Base-by-base conservation (phyloP, 2,329 filamentous ascomycete species). In the Sporothrix brasiliensis region DNA sequence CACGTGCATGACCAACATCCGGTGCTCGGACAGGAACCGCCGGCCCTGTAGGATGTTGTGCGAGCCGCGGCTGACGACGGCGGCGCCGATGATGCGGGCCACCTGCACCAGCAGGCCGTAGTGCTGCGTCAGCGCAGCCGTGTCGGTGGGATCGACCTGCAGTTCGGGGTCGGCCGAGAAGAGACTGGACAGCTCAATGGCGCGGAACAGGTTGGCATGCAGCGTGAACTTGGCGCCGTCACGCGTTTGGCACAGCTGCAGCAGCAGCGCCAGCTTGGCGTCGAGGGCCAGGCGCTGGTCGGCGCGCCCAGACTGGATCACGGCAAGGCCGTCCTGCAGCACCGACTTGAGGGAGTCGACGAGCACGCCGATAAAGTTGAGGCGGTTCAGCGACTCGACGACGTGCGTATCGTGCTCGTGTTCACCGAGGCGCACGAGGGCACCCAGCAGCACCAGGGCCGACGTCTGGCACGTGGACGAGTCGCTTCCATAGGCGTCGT, bases 111-210 rank as follows among this genome's bases (percentile, higher is more conserved):
- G 88, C 7, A 99, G 85, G 63, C 89, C 86, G 80, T 97, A 98
- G 81, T 96, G 96, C 76, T 90, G 90, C 73, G 89, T 87, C 24
- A 97, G 85, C 3, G 92, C 65, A 19, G 68, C 65, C 16, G 63
- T 60, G 49, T 66, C 39, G 44, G 58, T 41, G 80, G 76, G 77
- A 86, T 86, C 86, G 71, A 94, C 88, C 72, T 96, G 93, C 69
- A 99, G 88, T 79, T 99, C 95, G 0, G 95, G 95, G 78, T 99
- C 95, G 14, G 92, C 91, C 10, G 89, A 85, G 79, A 98, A 99
- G 27, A 98, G 85, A n/a, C 89, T 88, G 0, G 93, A 97, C 70
- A 91, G 87, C 73, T 91, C 91, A 39, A 98, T 83, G 0, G 92
- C 87, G 58, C 90, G 87, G 82, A 99, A 94, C 5, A 99, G 85